Conservation (phyloP, 352 stramenopile genomes). For the Pythium aristosporum region DNA sequence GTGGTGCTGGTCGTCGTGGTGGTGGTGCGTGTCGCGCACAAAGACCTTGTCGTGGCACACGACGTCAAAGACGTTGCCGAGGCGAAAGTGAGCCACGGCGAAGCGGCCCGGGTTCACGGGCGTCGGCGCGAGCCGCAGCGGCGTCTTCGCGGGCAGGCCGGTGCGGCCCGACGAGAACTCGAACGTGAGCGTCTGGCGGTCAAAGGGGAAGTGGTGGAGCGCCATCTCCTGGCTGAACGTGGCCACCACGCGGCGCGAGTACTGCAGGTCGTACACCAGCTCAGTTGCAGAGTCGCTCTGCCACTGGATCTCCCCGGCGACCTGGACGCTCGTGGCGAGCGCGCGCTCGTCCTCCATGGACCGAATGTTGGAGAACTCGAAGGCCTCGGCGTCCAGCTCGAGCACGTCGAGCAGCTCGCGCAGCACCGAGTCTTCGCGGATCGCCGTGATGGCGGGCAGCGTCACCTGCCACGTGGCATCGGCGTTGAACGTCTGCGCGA, state of each 20-base stretch:
- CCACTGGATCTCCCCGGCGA: slow-evolving; percentile 4
- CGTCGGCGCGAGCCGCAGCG: slow-evolving; percentile 8
- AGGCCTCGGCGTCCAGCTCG: slow-evolving; percentile 28
- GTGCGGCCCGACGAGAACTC: slow-evolving; percentile 24
- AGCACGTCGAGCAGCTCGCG: slow-evolving; percentile 32
- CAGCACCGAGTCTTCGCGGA: slow-evolving; percentile 32
- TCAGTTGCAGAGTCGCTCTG: neutral
- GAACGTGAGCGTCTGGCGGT: slow-evolving; percentile 59
- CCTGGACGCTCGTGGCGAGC: slow-evolving; percentile 13
- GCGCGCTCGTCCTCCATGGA: slow-evolving; percentile 16
- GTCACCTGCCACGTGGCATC: slow-evolving; percentile 37
- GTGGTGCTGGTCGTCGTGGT: neutral
- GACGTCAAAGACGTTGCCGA: slow-evolving; percentile 52
- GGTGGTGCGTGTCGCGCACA: slow-evolving; percentile 33
- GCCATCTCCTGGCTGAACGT: slow-evolving; percentile 60
- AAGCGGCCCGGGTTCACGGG: slow-evolving; percentile 38
- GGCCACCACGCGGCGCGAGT: slow-evolving; percentile 37
- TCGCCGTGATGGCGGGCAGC: slow-evolving; percentile 27
- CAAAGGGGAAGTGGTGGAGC: slow-evolving; percentile 54
- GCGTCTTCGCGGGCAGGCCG: slow-evolving; percentile 16
- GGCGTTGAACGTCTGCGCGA: slow-evolving; percentile 31
- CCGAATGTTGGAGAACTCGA: slow-evolving; percentile 36
- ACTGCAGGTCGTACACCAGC: slow-evolving; percentile 33
- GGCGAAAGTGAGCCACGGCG: slow-evolving; percentile 44
- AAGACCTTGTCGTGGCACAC: slow-evolving; percentile 52